A percentile compares a stretch with the other conserved stretches of the same genome.
phyloP scores from a whole-genome alignment of 1,284 basidiomycete genomes.

The Tremellales sp. region DNA sequence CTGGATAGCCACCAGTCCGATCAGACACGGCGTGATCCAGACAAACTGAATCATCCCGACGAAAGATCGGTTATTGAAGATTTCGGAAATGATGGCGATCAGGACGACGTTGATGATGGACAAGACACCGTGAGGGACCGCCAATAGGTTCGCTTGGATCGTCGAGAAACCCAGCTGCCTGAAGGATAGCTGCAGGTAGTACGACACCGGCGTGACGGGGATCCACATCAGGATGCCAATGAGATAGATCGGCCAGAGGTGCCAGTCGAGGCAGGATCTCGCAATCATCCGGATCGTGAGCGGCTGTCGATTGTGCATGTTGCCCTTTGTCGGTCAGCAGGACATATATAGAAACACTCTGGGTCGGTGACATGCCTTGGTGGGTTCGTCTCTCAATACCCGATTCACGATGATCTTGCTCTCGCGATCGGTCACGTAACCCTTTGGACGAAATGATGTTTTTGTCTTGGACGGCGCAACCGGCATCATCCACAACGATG shows the following conservation, averaged over 20 bases:
- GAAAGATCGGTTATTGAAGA: constrained; percentile 23
- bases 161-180: constrained; percentile 61
- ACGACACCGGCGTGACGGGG: constrained; percentile 54
- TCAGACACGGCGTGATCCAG: constrained; percentile 30
- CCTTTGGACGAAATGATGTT: constrained; percentile 57
- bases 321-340: constrained; percentile 4
- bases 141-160: constrained; percentile 59
- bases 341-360: constrained; percentile 7
- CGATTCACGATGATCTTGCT: constrained; percentile 49
- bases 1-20: constrained; percentile 19
- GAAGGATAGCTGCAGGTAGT: constrained; percentile 61
- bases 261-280: constrained; percentile 50
- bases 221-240: constrained; percentile 40
- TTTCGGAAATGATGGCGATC: constrained; percentile 13
- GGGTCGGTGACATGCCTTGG: constrained; percentile 40
- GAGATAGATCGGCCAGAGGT: constrained; percentile 56
- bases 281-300: constrained; percentile 58
- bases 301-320: constrained; percentile 73
- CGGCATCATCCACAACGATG: constrained; percentile 66
- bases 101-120: constrained; percentile 50
- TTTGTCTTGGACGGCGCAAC: constrained; percentile 64
- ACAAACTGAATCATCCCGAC: constrained; percentile 7
- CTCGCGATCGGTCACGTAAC: constrained; percentile 57
- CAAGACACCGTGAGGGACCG: constrained; percentile 46
- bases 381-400: constrained; percentile 50